phyloP scores from a whole-genome alignment of 1,284 basidiomycete species.

The Schizopora paradoxa region DNA sequence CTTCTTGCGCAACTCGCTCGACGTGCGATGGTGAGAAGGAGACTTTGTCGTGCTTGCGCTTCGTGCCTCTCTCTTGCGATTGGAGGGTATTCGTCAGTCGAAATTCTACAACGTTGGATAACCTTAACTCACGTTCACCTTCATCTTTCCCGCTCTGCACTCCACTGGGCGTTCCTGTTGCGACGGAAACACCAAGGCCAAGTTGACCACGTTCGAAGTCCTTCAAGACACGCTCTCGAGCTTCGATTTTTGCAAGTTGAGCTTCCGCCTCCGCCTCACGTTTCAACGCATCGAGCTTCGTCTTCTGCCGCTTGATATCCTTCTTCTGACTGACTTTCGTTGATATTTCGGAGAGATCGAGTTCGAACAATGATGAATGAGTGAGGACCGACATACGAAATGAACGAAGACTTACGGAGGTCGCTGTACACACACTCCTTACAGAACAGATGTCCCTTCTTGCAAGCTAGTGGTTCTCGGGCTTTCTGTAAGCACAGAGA shows the following conservation, averaged over 20 bases:
- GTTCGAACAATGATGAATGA: too few relatives aligned
- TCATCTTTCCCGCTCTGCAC: constrained; percentile 12
- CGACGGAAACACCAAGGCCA: constrained; percentile 44
- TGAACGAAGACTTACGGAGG: constrained; percentile 58
- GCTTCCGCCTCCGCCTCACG: constrained; percentile 74
- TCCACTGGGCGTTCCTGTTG: constrained; percentile 20
- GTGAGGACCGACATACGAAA: too few relatives aligned
- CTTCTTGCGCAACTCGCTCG: constrained; percentile 67
- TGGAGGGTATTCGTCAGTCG: not conserved
- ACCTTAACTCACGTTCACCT: constrained; percentile 12
- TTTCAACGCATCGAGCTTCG: constrained; percentile 65
- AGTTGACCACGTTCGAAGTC: constrained; percentile 86
- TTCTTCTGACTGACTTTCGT: constrained; percentile 77
- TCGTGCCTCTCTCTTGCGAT: constrained; percentile 56
- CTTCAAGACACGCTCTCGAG: constrained; percentile 75
- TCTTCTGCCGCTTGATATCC: constrained; percentile 82
- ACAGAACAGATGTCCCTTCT: constrained; percentile 85
- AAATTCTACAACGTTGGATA: too few relatives aligned
- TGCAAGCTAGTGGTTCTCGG: constrained; percentile 74
- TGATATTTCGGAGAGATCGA: not conserved
- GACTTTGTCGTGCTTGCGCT: constrained; percentile 61
- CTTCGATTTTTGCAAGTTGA: constrained; percentile 56
- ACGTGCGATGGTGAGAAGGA: constrained; percentile 63
- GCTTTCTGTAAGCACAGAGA: constrained; percentile 78
- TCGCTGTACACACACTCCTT: constrained; percentile 82